Evolutionary conservation across 805 yeast species (phyloP).

Genomic region (Scheffersomyces stipitis): DNA sequence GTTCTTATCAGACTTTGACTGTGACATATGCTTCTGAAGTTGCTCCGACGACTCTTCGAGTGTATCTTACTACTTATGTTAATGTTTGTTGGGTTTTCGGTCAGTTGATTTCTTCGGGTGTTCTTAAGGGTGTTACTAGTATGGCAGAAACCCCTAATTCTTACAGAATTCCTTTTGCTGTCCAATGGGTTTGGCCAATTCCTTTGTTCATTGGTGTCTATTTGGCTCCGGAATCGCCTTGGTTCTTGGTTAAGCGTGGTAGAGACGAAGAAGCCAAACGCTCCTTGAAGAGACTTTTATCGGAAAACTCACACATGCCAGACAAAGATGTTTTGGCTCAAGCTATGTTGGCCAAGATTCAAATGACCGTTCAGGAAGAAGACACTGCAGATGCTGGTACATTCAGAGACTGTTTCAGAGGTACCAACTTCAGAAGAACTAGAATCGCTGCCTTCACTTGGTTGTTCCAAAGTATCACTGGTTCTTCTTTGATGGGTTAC

Average conservation of each 20-base stretch:
- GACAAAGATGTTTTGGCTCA: constrained; percentile 33
- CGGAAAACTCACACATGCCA: constrained; percentile 30
- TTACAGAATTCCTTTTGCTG: constrained; percentile 46
- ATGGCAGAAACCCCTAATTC: constrained; percentile 30
- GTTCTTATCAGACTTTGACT: constrained; percentile 52
- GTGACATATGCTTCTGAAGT: constrained; percentile 60
- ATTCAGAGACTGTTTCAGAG: constrained; percentile 49
- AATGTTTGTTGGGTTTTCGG: constrained; percentile 59
- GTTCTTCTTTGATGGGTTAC: constrained; percentile 48
- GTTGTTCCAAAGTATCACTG: constrained; percentile 46
- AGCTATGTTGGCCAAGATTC: constrained; percentile 45
- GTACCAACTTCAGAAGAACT: constrained; percentile 49
- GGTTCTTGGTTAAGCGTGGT: constrained; percentile 43
- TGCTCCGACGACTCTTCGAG: constrained; percentile 51
- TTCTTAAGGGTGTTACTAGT: constrained; percentile 37
- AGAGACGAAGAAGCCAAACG: constrained; percentile 39
- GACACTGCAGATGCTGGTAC: constrained; percentile 19
- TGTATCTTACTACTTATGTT: constrained; percentile 48
- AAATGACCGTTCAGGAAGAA: constrained; percentile 45
- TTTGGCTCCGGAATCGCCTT: constrained; percentile 48
- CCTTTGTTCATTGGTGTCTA: constrained; percentile 35
- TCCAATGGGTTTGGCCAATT: constrained; percentile 41
- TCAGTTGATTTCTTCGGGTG: constrained; percentile 54
- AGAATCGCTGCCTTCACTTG: constrained; percentile 46
- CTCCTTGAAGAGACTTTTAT: constrained; percentile 35